Evolutionary conservation across 2,329 filamentous ascomycete genomes (phyloP).

Genomic region (Pseudopithomyces chartarum): DNA sequence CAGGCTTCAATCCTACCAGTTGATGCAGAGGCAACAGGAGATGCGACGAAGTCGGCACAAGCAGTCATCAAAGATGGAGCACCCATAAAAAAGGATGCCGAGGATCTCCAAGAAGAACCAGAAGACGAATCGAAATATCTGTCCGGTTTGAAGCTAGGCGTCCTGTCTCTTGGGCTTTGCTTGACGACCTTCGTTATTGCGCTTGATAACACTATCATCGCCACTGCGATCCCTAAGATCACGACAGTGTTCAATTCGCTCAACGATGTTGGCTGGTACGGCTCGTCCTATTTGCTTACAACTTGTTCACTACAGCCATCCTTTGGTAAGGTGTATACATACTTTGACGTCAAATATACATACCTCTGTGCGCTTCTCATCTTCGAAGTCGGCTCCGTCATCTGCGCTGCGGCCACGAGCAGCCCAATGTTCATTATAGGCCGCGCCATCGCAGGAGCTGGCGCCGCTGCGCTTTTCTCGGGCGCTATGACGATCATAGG

Average conservation of each 20-base stretch:
- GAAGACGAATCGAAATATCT: conserved; percentile 47
- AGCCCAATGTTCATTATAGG: conserved; percentile 61
- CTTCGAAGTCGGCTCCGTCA: conserved; percentile 57
- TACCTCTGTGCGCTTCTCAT: conserved; percentile 56
- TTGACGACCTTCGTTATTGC: conserved; percentile 44
- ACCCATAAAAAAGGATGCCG: neutral
- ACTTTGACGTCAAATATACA: conserved; percentile 58
- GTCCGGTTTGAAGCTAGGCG: conserved; percentile 36
- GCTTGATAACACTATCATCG: conserved; percentile 48
- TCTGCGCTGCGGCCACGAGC: conserved; percentile 57
- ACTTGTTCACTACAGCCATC: conserved; percentile 51
- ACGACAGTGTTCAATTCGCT: conserved; percentile 49
- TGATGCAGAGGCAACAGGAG: neutral
- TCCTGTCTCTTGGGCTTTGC: conserved; percentile 42
- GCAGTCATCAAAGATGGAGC: neutral
- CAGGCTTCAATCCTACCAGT: neutral
- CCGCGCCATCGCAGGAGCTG: conserved; percentile 59
- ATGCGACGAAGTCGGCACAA: neutral
- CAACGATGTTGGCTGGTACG: conserved; percentile 51
- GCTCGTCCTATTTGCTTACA: conserved; percentile 52
- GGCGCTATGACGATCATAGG: conserved; percentile 57
- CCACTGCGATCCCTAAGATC: conserved; percentile 48
- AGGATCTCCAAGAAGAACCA: conserved; percentile 12
- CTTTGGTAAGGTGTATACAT: conserved; percentile 64
- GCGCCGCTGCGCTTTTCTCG: conserved; percentile 58